Percentiles rank a stretch among this genome's conserved stretches.
Evolutionary conservation across 306 rosid species (phyloP).

Genomic region (Oxytropis ochrocephala): DNA sequence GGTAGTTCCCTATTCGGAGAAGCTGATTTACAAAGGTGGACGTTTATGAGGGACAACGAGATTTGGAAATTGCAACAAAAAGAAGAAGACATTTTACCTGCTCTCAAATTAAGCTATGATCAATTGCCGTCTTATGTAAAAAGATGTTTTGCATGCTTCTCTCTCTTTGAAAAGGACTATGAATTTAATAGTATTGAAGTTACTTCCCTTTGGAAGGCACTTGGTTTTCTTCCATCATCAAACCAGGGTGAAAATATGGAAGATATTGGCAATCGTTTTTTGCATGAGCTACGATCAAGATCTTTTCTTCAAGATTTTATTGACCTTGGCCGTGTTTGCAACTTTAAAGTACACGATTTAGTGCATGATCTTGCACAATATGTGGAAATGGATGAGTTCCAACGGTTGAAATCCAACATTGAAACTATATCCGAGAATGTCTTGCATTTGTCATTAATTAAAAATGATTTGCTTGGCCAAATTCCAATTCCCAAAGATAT

Average conservation of each 20-base stretch:
- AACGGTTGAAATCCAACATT: not conserved
- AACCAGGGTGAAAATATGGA: not conserved
- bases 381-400: not conserved
- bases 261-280: constrained; percentile 10
- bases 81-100: constrained; percentile 9
- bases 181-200: not conserved
- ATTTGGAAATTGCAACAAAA: constrained; percentile 26
- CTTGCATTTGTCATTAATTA: too few relatives aligned
- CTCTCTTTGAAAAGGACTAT: constrained; percentile 3
- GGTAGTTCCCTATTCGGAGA: not conserved
- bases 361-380: not conserved
- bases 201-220: constrained; percentile 19
- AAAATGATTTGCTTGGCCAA: not conserved
- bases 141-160: constrained; percentile 28
- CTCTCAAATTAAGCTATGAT: constrained; percentile 28
- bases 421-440: not conserved
- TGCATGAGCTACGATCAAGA: not conserved
- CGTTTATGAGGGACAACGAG: constrained; percentile 1
- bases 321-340: fast-evolving
- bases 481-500: not conserved
- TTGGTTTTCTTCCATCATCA: constrained; percentile 12
- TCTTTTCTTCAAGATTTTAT: not conserved
- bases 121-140: constrained; percentile 26
- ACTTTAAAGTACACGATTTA: not conserved
- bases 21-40: not conserved